Percentiles rank a stretch among this genome's conserved stretches.
Evolutionary conservation across 352 stramenopile genomes (phyloP).

Genomic region (Blastocystis hominis): DNA sequence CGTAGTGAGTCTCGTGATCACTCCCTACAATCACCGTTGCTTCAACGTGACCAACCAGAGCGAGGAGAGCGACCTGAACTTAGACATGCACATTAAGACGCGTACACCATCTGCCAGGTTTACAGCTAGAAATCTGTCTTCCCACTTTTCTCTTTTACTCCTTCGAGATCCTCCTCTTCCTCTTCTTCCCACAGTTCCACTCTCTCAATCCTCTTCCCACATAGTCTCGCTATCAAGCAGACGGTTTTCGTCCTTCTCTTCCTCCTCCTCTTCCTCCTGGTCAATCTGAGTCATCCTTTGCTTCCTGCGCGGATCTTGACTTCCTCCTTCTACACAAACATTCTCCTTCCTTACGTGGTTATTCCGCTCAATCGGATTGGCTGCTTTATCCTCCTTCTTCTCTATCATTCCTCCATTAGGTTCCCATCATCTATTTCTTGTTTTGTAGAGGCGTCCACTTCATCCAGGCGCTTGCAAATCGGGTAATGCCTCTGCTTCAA

Average conservation of each 20-base stretch:
- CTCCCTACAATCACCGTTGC: neutral
- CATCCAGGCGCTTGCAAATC: neutral
- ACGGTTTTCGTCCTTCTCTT: neutral
- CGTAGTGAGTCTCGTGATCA: neutral
- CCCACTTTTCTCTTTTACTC: neutral
- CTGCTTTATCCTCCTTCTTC: neutral
- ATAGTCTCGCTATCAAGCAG: neutral
- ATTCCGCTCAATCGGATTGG: neutral
- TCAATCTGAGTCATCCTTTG: neutral
- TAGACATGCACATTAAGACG: neutral
- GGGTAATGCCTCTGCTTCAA: neutral
- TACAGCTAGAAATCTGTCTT: neutral
- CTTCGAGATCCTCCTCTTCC: neutral
- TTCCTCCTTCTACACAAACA: neutral
- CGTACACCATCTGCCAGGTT: neutral
- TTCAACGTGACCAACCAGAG: slow-evolving; percentile 7
- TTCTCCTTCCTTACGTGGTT: neutral
- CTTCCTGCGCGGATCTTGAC: neutral
- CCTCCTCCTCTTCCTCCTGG: neutral
- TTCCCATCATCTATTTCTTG: neutral
- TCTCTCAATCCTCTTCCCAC: neutral
- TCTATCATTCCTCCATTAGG: neutral
- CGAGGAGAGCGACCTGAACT: neutral
- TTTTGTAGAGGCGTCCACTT: neutral
- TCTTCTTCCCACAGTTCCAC: neutral